phyloP scores from a whole-genome alignment of 441 rosid genomes.

The Gossypium trilobum region DNA sequence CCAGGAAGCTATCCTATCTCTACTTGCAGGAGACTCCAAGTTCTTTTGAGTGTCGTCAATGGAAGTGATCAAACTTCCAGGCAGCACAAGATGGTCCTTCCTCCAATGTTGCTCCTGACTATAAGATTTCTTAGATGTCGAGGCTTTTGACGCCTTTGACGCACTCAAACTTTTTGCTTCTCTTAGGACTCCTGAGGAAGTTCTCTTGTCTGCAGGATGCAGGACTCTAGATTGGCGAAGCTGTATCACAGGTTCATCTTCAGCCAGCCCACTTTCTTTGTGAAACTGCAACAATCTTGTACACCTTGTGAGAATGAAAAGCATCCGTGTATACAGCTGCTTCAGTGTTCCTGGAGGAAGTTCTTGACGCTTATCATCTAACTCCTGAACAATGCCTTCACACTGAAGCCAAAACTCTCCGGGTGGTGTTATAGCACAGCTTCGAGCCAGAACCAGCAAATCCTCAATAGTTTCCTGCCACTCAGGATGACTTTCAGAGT shows the following conservation, averaged over 20 bases:
- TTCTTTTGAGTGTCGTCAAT: slow-evolving; percentile 39
- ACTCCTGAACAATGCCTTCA: slow-evolving; percentile 94
- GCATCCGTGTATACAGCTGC: slow-evolving; percentile 94
- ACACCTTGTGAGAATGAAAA: slow-evolving; percentile 94
- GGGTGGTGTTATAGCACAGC: slow-evolving; percentile 84
- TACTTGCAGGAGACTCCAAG: slow-evolving; percentile 52
- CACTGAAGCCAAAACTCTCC: slow-evolving; percentile 98
- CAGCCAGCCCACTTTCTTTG: slow-evolving; percentile 89
- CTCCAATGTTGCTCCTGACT: slow-evolving; percentile 94
- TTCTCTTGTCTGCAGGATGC: slow-evolving; percentile 62
- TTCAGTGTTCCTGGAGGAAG: slow-evolving; percentile 80
- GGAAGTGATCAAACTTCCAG: slow-evolving; percentile 31
- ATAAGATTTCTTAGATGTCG: slow-evolving; percentile 66
- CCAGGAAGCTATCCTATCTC: slow-evolving; percentile 82
- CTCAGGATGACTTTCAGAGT: slow-evolving; percentile 91
- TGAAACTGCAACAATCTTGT: slow-evolving; percentile 93
- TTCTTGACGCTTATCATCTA: slow-evolving; percentile 96
- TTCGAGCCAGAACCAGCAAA: slow-evolving; percentile 80
- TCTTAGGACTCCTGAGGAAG: slow-evolving; percentile 35
- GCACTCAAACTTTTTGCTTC: slow-evolving; percentile 59
- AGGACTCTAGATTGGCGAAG: slow-evolving; percentile 71
- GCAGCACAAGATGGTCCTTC: slow-evolving; percentile 40
- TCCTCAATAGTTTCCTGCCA: slow-evolving; percentile 98
- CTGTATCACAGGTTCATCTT: slow-evolving; percentile 61
- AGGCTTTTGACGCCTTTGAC: slow-evolving; percentile 42